Evolutionary conservation across 371 early-diverging fungal species (phyloP), one percentile per base, ranked within the genome.

Genomic region (Lichtheimia ornata): DNA sequence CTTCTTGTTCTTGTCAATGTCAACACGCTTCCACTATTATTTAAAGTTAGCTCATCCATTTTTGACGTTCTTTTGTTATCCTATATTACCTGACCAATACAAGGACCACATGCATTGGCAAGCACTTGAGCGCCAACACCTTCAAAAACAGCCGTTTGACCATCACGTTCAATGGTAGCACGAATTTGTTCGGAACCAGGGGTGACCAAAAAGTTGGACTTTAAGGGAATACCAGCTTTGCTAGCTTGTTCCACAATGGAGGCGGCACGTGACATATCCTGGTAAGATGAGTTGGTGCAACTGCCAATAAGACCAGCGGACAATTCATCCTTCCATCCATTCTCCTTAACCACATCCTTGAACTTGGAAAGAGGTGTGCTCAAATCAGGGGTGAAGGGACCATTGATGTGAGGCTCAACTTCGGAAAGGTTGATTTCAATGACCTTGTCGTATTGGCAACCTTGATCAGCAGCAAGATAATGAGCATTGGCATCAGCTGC

Each of bases 171-270:
- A 69, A 96, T 95, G 35, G 98, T 97, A 25, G 96, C 96, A 52
- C 97, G 87, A 68, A 97, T 92, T 78, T 96, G 97, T 77, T 97
- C 98, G 30, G 95, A 94, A 56, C 98, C 98, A 27, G 98, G 98
- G 15, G 97, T 96, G 65, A 97, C 91, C 67, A 89, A 84, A 76
- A 96, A 95, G 55, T 87, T 76, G 20, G 94, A 77, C 70, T 94
- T 91, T 65, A 88, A 81, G n/a, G 78, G 72, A 50, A 96, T 73
- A 9, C 96, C 96, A 44, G 87, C 88, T 44, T 85, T 85, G 4
- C 86, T 70, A 17, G 96, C 97, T 70, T 95, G 94, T 56, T 87
- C 81, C 12, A 91, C 94, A 40, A 97, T 80, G 24, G 88, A 87
- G 52, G 95, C 94, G 7, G 94, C 88, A 56, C 96, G 90, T 61